Base-by-base conservation (phyloP, 345 rosid species). In the Luvunga scandens region DNA sequence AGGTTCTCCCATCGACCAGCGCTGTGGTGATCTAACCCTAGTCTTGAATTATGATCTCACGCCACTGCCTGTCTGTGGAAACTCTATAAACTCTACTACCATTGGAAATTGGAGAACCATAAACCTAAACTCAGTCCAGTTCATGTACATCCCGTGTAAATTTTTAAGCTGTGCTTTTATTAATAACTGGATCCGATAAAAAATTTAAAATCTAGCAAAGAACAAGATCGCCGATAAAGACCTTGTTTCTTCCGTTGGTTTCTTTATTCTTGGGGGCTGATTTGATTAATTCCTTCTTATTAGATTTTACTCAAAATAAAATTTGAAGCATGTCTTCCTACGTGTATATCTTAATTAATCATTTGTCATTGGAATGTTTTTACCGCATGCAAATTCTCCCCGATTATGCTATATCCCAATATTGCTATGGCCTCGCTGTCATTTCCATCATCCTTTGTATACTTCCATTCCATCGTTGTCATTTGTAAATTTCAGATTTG, bases 331-430 rank as follows among this genome's bases (percentile, higher is more conserved):
- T 63, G 9, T 21, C 27, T 10, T 27, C 6, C 16, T 42, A 10
- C 14, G 3, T 42, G 12, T 13, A 13, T 45, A 1, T 45, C 50
- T 45, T 45, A 13, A 45, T 45, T 45, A 45, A 45, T 45, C 50
- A 45, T 45, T 45, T 45, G 50, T 0, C 50, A 45, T 45, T 45
- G 50, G 12, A 45, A 45, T 13, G 50, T 59, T 66, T 57, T 42
- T 59, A 25, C 66, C 57, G 77, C 77, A 73, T 61, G 77, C 56
- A 73, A 7, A 34, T n/a, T 73, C 10, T 60, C 34, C 57, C 39
- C 27, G 50, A 61, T 38, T 73, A 38, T 60, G 56, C 39, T 56
- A 18, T 64, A 13, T 27, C 22, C 24, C 39, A 30, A 64, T 6
- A 13, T 38, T 12, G 55, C 53, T n/a, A 68, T 68, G 28, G 71